Base-by-base conservation (phyloP, 163 green algal genomes). In the Chlamydomonas reinhardtii region DNA sequence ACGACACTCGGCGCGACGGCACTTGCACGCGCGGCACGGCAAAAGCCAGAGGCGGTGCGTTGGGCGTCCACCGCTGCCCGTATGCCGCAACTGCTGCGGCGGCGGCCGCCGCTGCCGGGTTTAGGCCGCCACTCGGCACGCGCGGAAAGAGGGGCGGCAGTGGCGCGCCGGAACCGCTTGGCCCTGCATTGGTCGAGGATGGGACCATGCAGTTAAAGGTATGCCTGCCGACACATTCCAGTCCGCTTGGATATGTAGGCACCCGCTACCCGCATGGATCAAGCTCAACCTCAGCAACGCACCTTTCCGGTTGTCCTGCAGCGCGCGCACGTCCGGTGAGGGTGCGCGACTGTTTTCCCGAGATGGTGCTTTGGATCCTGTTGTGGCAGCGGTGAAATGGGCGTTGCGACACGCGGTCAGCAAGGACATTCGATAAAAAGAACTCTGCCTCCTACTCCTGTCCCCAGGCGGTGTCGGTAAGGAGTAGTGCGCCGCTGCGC, bases 71-170 rank as follows among this genome's bases (percentile, higher is more conserved):
- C 12, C 80, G 70, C 69, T 80, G 70, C 56, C 69, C 70, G 59
- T 79, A 86, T 0, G 70, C 80, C 2, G 12, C n/a, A 22, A 17
- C n/a, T 2, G 70, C 69, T 0, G 48, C 34, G 0, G 80, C 80
- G 16, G 80, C 80, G 5, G 80, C 80, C 22, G 70, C 80, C 5
- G 69, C 70, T 22, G 70, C 80, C 1, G 80, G 56, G 29, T 31
- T 73, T 0, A 86, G 29, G 0, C 62, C 78, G 22, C 79, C 54
- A 68, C 34, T 76, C 27, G 54, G 74, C 0, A 73, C 24, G 14
- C 80, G 80, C 8, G 80, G 80, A 17, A 79, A 73, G 70, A 79
- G 70, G 34, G 80, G 80, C 54, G 80, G 80, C 19, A 86, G 54
- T 17, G 80, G 31, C 29, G 64, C 14, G 20, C 29, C 65, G 16